Evolutionary conservation across 2,329 filamentous ascomycete species (phyloP), one percentile per base, ranked within the genome.

Genomic region (Trichoderma sp.): DNA sequence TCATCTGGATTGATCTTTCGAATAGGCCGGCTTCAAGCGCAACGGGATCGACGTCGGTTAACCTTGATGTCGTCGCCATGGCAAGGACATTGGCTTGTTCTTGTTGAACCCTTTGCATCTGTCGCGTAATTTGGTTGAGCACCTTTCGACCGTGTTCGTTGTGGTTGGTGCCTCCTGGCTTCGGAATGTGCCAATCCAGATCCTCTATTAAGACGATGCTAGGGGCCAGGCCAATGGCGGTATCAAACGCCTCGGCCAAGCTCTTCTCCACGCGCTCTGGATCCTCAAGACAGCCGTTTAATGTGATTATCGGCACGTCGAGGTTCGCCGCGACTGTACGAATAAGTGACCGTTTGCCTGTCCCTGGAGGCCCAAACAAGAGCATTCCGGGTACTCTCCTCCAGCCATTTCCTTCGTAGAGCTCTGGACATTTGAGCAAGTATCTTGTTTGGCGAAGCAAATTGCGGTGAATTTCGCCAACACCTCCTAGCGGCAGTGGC

Each of bases 181-280:
- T 97, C 0, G 94, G 92, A 74, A 98, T 96, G 4, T 91, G 90
- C 68, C 73, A 72, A 78, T 99, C 94, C 64, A 98, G 92, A 73
- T 97, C 91, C 73, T 97, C 94, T 68, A 98, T 91, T 75, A 97
- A 96, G 5, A 99, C 86, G 5, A 99, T 84, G 75, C 93, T 97
- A 0, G 96, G 96, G 0, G 95, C 94, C 46, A 94, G 85, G 67
- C 88, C 87, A 77, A 92, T 93, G 0, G 96, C 96, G 75, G 96
- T 92, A 14, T 98, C 94, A 1, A 83, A 72, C 2, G 79, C 80
- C 26, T 83, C 81, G 3, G 74, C 73, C 0, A 83, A 69, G 39
- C 77, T 79, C 73, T 77, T 81, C 43, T 79, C 79, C 68, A 81
- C 71, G 32, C 79, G 79, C 52, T 83, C 81, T 0, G 74, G 74